Base-by-base conservation (phyloP, 176 grass and related monocot species). In the Thalia dealbata region DNA sequence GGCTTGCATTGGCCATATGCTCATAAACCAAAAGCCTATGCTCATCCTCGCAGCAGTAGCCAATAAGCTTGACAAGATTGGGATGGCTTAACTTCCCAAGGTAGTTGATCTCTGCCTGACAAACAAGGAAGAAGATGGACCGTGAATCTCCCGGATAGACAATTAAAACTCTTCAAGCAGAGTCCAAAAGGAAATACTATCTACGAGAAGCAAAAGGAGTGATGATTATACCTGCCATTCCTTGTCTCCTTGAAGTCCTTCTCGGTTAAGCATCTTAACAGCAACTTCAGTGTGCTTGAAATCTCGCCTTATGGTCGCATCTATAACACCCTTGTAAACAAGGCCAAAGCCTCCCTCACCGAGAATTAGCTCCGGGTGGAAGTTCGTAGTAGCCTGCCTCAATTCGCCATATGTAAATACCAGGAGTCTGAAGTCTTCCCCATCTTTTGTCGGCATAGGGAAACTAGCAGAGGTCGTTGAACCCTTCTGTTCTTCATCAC, bases 311-410 rank as follows among this genome's bases (percentile, higher is more conserved):
- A 92, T 84, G 73, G 79, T 86, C 79, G 85, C 87, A 86, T 97
- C 90, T 72, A 97, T 90, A 25, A 86, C 48, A 78, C 93, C 93
- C 82, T 90, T 97, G 64, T 97, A 97, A 28, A 97, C 93, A 74
- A 97, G 81, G 72, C 93, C 93, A 90, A 97, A 97, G 3, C 93
- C 93, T 29, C 93, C 93, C 83, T 91, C 93, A 64, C 93, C 93
- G 64, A 97, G 89, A 72, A 97, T 82, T 61, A 90, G 85, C 70
- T 97, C 93, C 41, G 89, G 85, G 10, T 89, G 83, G 25, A 92
- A 97, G 67, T 97, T 97, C 70, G 92, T 97, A 11, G 93, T 97
- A 72, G 89, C 83, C 65, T 85, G 78, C 78, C 83, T 86, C 74
- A 97, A 61, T 74, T 97, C 87, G 1, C 75, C 78, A 63, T 92